Evolutionary conservation across 2,329 filamentous ascomycete species (phyloP), one percentile per base, ranked within the genome.

Genomic region (Aureobasidium sp.): DNA sequence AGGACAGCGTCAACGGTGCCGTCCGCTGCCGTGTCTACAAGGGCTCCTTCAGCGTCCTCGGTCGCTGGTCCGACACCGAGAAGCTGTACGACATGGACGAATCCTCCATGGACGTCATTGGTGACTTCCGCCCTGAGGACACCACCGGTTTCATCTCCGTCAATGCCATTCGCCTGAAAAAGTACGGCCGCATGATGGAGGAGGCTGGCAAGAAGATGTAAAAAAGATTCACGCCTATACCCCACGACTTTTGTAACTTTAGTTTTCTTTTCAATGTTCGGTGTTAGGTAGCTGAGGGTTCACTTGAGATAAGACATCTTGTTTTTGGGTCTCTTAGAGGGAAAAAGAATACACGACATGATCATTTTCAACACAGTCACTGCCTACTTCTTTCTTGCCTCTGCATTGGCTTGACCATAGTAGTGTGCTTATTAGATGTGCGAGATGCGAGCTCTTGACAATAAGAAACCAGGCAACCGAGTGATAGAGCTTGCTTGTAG

Each of bases 91-190:
- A 82, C 68, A 83, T 82, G 75, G 79, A 79, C 69, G 86, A 88
- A 78, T 81, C 80, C 65, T 82, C 78, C 67, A 89, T 89, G 86
- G 88, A 91, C 72, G 84, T 85, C 67, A 82, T 89, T 67, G 85
- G 82, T 67, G 83, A 85, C 75, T 89, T 89, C 72, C 79, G 79
- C 67, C 86, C 87, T 20, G 77, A 78, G 64, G 86, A 88, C 70
- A 87, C 86, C 46, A 86, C 83, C 44, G 85, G 84, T 36, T 87
- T 87, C 76, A 85, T 93, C 70, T 81, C 80, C 59, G 86, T 91
- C 68, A 81, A 93, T 70, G 84, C 84, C 66, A 88, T 88, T 62
- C 70, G 76, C 44, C 69, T 79, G 65, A 80, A 80, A 77, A 75
- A 75, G 68, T 75, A 71, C 64, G 73, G 73, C 56, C 71, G 70